Base-by-base conservation (phyloP, 1,284 basidiomycete genomes). In the Ceratobasidium sp. region DNA sequence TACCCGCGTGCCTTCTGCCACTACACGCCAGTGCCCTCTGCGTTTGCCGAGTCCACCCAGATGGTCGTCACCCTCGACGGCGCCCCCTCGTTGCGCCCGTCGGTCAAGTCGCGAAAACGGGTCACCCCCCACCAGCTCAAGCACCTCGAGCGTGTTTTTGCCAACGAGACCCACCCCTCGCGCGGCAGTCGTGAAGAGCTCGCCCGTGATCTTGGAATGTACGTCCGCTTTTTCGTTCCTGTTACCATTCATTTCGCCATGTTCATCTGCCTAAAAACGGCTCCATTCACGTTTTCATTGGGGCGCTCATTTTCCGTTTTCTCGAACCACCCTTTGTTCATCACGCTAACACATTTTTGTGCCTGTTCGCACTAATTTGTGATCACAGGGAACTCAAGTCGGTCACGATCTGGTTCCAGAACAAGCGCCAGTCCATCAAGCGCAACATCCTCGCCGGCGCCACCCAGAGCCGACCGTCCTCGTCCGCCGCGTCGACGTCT, bases 361-460 rank as follows among this genome's bases (percentile, higher is more conserved):
- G 56, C 58, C 2, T 66, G 63, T 62, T 51, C 77, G 59, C 46
- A 49, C 64, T 51, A 62, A 16, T 43, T 62, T 74, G 77, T 65
- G 75, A 66, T 61, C 72, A 19, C 78, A 92, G 91, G 85, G 90
- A 92, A 81, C 85, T 87, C 43, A 91, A 91, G 78, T 90, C 90
- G 0, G 90, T 92, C 27, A 92, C 90, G 2, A 90, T 92, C 64
- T 92, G 91, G 91, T 92, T 92, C 83, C 91, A 92, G 81, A 92
- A 92, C 81, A 92, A 91, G 81, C 88, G 91, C 11, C 91, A 92
- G 80, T 90, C 87, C 54, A 74, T 82, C 61, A 86, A 85, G 76
- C 71, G 71, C 58, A 63, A 39, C 46, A 31, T 63, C 22, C 41
- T 62, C 14, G 24, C 56, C 43, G 31, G 27, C 46, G 58, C 53